These are phyloP conservation scores for Fusarium goolgardi DNA, from an alignment of 2,329 filamentous ascomycete species.

Conservation along the genomic window DNA sequence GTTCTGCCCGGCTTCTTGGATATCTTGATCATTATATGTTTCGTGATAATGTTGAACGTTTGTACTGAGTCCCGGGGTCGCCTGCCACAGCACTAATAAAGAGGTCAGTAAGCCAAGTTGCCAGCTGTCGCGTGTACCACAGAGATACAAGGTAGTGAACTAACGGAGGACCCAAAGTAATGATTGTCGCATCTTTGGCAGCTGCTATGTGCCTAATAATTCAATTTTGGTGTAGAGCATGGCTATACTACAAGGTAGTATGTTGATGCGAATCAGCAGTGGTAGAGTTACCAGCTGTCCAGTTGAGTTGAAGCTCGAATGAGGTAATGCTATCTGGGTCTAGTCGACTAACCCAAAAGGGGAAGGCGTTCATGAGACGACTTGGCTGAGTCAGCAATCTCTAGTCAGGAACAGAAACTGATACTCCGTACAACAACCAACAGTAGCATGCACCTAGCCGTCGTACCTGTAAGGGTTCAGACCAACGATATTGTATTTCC, in stretches of 20 bases:
- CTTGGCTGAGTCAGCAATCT: conserved; percentile 7
- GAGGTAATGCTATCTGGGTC: conserved; percentile 43
- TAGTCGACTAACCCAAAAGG: neutral
- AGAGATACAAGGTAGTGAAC: conserved; percentile 8
- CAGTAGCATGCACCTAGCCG: neutral
- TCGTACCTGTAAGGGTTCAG: neutral
- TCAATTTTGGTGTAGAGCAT: conserved; percentile 46
- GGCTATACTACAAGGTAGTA: conserved; percentile 40
- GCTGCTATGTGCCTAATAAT: conserved; percentile 50
- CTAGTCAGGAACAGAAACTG: conserved; percentile 14
- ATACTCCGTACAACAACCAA: neutral
- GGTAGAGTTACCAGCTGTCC: conserved; percentile 49
- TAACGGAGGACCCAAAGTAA: conserved; percentile 58
- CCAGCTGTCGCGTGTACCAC: conserved; percentile 40
- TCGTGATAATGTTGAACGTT: conserved; percentile 55
- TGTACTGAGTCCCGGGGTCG: conserved; percentile 52
- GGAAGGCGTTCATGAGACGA: conserved; percentile 13
- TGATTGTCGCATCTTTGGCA: conserved; percentile 56
- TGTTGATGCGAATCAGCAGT: conserved; percentile 22
- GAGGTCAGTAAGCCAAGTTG: conserved; percentile 42
- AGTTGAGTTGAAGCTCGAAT: conserved; percentile 46
- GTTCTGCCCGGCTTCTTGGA: conserved; percentile 45
- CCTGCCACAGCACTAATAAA: conserved; percentile 61
- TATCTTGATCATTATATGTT: conserved; percentile 47
- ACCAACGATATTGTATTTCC: neutral